Evolutionary conservation across 108 stramenopile genomes (phyloP), one percentile per base, ranked within the genome.

Genomic region (Pseudonitzschia delicatissima): DNA sequence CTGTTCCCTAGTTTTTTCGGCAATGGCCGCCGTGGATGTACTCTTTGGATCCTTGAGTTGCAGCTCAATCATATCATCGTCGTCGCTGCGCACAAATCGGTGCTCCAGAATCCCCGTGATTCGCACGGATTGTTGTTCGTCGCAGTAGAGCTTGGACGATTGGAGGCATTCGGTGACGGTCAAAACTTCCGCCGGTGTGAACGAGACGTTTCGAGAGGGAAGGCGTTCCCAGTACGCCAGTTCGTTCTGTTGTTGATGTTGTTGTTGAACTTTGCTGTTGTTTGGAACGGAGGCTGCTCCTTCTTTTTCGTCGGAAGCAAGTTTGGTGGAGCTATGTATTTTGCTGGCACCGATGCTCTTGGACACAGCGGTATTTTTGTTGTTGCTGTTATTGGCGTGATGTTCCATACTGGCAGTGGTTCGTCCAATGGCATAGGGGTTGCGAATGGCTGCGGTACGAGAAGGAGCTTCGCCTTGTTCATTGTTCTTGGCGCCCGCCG

Each of bases 121-220:
- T 12, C 71, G 62, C 11, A 72, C 53, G 1, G 71, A 32, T 18
- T 26, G 34, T 5, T 39, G 27, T 40, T 42, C 13, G 2, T 42
- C 40, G 15, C 20, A 21, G 53, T 72, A 72, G 28, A 72, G 18
- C 11, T 32, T 49, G 1, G 59, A 44, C 31, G 63, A 51, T 21
- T 21, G 47, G 52, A 66, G 0, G 37, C 66, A 73, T 45, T 74
- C 73, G 0, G 59, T 42, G 1, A 74, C 55, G 2, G 73, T 74
- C 28, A 74, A 44, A 44, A 74, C 68, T 62, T 74, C 73, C 0
- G 73, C 66, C 6, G 73, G 15, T 15, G 50, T 60, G 26, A 66
- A 66, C 5, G 67, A 68, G 1, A 74, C 12, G 17, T 20, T 68
- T 39, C 58, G 34, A 35, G 73, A 74, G 12, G 66, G 67, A n/a